Percentiles rank a stretch among this genome's conserved stretches.
Conservation (phyloP, 2,329 filamentous ascomycete species). For the Botrytis sinoallii region DNA sequence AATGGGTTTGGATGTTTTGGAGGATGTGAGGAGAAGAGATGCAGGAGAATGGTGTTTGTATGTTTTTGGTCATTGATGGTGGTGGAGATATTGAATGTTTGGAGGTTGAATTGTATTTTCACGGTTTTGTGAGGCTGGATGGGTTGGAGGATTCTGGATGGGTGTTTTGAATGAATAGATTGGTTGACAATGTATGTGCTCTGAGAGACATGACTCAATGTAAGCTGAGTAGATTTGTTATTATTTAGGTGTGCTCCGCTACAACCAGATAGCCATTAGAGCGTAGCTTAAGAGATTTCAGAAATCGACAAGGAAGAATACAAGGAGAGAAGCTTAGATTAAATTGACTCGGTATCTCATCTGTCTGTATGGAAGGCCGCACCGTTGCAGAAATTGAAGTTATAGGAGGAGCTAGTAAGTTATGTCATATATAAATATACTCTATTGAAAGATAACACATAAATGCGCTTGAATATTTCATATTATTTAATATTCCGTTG, state of each 20-base stretch:
- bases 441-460: neutral
- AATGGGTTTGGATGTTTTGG: neutral
- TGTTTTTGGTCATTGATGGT: neutral
- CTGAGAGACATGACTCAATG: neutral
- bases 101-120: neutral
- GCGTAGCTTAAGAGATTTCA: too few relatives aligned
- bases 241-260: neutral
- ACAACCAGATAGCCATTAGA: neutral
- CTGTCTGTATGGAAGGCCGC: neutral
- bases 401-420: neutral
- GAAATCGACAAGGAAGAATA: neutral
- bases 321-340: neutral
- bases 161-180: neutral
- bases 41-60: neutral
- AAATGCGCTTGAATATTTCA: neutral
- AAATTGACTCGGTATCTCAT: neutral
- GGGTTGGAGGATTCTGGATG: neutral
- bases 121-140: neutral
- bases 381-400: neutral
- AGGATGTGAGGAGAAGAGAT: neutral
- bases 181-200: neutral
- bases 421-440: neutral
- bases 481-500: neutral
- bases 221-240: rapidly evolving
- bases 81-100: neutral